Conservation (phyloP, 2,329 filamentous ascomycete species). For the Diaporthe caulivora region DNA sequence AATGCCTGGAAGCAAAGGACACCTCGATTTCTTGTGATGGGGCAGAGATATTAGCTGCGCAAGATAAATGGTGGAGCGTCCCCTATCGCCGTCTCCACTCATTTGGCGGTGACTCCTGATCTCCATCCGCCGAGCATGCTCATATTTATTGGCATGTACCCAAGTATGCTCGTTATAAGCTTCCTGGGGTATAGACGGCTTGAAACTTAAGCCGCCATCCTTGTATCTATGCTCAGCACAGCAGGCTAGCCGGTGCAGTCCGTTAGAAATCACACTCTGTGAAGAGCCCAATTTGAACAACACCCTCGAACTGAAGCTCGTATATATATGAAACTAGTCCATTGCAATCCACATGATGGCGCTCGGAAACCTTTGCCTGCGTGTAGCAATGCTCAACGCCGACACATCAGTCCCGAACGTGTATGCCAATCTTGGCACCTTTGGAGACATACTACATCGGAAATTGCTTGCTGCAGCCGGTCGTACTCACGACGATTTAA, state of each 20-base stretch:
- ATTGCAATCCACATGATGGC: not conserved
- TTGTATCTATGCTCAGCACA: not conserved
- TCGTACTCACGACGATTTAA: not conserved
- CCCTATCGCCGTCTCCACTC: conserved; percentile 27
- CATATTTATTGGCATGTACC: not conserved
- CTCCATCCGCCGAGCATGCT: not conserved
- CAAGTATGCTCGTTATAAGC: not conserved
- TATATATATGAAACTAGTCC: not conserved
- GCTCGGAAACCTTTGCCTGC: not conserved
- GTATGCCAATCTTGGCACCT: conserved; percentile 32
- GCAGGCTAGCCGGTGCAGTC: not conserved
- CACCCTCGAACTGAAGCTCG: not conserved
- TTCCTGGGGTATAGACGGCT: not conserved
- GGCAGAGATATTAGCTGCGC: not conserved
- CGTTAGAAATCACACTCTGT: not conserved
- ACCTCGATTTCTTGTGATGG: no score
- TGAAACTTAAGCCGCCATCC: not conserved
- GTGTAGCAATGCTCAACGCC: conserved; percentile 36
- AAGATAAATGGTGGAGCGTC: conserved; percentile 31
- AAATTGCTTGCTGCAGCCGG: conserved; percentile 28
- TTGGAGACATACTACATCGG: conserved; percentile 33
- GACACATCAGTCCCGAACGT: conserved; percentile 34
- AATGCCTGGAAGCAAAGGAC: not conserved
- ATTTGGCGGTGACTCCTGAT: conserved; percentile 35
- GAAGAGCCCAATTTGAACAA: not conserved